A percentile compares a stretch with the other conserved stretches of the same genome.
Evolutionary conservation across 495 filamentous ascomycete species (phyloP).

Genomic region (Parmelia sp.): DNA sequence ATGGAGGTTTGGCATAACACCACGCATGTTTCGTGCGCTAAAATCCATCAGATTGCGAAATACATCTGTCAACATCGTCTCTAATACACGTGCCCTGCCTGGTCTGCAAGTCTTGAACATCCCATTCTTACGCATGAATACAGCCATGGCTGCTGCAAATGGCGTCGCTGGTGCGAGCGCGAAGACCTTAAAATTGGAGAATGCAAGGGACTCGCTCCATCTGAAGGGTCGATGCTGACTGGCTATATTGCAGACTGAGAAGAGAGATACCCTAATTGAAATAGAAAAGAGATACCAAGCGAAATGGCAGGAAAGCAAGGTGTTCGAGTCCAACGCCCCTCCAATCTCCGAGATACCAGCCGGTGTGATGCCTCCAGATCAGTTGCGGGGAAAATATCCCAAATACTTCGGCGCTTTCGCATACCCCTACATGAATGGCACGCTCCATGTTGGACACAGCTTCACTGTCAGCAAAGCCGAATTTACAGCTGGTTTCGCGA

Average conservation of each 20-base stretch:
- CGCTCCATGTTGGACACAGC: conserved; percentile 82
- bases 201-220: conserved; percentile 42
- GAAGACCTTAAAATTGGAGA: conserved; percentile 69
- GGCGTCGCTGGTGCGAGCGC: conserved; percentile 42
- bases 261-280: conserved; percentile 78
- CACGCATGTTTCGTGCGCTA: conserved; percentile 9
- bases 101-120: neutral
- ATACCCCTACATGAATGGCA: conserved; percentile 96
- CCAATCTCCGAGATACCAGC: conserved; percentile 66
- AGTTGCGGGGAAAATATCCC: conserved; percentile 72
- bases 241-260: conserved; percentile 61
- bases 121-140: conserved; percentile 4
- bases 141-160: conserved; percentile 48
- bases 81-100: neutral
- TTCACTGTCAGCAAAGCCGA: conserved; percentile 89
- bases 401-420: conserved; percentile 94
- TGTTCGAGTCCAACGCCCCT: conserved; percentile 85
- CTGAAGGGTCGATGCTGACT: conserved; percentile 23
- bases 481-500: conserved; percentile 72
- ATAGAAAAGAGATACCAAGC: conserved; percentile 90
- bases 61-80: neutral
- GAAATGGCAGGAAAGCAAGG: conserved; percentile 67
- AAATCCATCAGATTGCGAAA: neutral
- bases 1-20: neutral
- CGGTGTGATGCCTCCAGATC: conserved; percentile 58